Evolutionary conservation across 768 basidiomycete species (phyloP).

Genomic region (Boletus sensibilis): DNA sequence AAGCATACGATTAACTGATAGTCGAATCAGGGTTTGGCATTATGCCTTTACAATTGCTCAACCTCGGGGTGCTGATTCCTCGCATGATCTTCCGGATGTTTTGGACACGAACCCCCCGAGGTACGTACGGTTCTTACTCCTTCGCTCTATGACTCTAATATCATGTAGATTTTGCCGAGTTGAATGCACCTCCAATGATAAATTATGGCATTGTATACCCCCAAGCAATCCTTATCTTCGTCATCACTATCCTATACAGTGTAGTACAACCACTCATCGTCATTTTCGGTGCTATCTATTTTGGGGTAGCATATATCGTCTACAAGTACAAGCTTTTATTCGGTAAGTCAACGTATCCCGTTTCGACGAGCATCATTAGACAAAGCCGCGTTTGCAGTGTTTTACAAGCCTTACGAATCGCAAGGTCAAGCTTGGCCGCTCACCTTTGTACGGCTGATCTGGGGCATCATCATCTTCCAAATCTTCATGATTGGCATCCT

Average conservation of each 20-base stretch:
- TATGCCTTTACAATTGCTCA: slow-evolving; percentile 94
- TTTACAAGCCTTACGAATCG: slow-evolving; percentile 98
- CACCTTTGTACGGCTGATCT: slow-evolving; percentile 87
- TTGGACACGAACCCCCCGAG: slow-evolving; percentile 86
- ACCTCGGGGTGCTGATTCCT: slow-evolving; percentile 85
- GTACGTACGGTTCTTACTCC: slow-evolving; percentile 37
- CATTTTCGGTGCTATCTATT: slow-evolving; percentile 93
- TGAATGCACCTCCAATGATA: slow-evolving; percentile 97
- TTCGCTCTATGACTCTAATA: background rate
- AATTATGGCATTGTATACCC: slow-evolving; percentile 98
- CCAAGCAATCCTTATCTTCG: slow-evolving; percentile 93
- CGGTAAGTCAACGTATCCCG: slow-evolving; percentile 48
- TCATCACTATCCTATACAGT: slow-evolving; percentile 92
- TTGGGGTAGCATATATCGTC: slow-evolving; percentile 92
- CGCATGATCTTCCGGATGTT: slow-evolving; percentile 72
- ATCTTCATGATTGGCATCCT: slow-evolving; percentile 98
- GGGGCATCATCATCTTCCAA: slow-evolving; percentile 91
- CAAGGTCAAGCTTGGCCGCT: slow-evolving; percentile 98
- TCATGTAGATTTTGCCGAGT: slow-evolving; percentile 81
- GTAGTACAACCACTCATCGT: slow-evolving; percentile 95
- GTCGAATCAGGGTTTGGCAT: slow-evolving; percentile 69
- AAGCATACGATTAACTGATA: slow-evolving; percentile 2
- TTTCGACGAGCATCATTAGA: background rate
- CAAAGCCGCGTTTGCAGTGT: slow-evolving; percentile 53
- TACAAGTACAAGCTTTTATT: slow-evolving; percentile 98